Conservation (phyloP, 768 basidiomycete species). For the Tulasnella sp. region DNA sequence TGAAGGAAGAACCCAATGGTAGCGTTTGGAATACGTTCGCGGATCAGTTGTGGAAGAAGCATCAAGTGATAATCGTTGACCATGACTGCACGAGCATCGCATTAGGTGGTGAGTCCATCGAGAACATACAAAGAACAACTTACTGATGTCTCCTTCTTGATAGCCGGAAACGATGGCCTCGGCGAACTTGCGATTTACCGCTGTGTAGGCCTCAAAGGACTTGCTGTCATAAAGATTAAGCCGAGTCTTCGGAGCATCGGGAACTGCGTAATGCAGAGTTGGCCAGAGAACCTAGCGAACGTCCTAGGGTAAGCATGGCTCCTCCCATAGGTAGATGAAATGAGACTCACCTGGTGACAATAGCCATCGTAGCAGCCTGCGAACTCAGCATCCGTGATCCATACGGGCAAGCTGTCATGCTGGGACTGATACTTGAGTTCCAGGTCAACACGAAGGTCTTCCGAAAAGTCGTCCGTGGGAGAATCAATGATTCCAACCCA, state of each 20-base stretch:
- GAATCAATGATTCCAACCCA: conserved; percentile 75
- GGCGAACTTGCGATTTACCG: conserved; percentile 89
- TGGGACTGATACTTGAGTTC: conserved; percentile 47
- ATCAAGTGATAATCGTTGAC: conserved; percentile 97
- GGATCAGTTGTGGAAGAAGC: conserved; percentile 82
- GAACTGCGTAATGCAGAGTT: conserved; percentile 78
- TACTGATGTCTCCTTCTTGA: conserved; percentile 81
- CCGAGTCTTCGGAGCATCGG: conserved; percentile 82
- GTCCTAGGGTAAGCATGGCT: neutral
- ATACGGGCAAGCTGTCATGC: conserved; percentile 53
- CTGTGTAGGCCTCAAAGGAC: conserved; percentile 77
- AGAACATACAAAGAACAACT: conserved; percentile 32
- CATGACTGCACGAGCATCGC: conserved; percentile 29
- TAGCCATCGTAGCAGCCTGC: conserved; percentile 78
- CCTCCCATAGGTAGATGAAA: conserved; percentile 21
- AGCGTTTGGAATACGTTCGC: conserved; percentile 58
- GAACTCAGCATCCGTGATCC: conserved; percentile 67
- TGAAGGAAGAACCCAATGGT: conserved; percentile 95
- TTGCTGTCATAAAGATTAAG: conserved; percentile 68
- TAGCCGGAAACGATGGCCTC: conserved; percentile 74
- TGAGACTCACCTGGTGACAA: conserved; percentile 64
- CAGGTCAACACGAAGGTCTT: conserved; percentile 54
- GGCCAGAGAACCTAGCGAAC: conserved; percentile 67
- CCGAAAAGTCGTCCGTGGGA: conserved; percentile 59
- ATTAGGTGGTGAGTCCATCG: conserved; percentile 15